A percentile compares a stretch with the other conserved stretches of the same genome.
Conservation (phyloP, 2,329 filamentous ascomycete species). For the Chaetomium sp. region DNA sequence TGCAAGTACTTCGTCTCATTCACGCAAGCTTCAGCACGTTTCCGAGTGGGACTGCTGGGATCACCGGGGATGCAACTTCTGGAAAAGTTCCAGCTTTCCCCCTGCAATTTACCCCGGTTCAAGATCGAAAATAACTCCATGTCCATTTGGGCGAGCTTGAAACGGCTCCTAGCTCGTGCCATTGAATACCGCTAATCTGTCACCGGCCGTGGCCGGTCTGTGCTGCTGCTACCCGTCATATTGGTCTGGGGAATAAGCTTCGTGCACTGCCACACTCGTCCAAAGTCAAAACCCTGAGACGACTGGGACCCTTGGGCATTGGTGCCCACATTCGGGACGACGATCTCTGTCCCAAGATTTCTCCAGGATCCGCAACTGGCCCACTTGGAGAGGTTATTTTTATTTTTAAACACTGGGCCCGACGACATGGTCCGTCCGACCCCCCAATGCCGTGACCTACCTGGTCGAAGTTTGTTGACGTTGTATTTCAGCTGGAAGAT, state of each 20-base stretch:
- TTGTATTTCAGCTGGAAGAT: conserved; percentile 29
- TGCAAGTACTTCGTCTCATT: neutral
- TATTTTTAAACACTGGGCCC: conserved; percentile 25
- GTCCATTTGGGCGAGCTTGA: neutral
- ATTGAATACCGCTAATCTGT: neutral
- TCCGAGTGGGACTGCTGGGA: neutral
- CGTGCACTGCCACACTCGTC: conserved; percentile 19
- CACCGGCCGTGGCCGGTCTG: neutral
- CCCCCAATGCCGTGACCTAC: conserved; percentile 25
- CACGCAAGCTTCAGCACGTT: neutral
- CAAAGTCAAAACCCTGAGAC: neutral
- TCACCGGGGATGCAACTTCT: neutral
- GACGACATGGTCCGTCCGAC: conserved; percentile 23
- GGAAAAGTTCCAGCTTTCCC: neutral
- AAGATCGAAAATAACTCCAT: conserved; percentile 10
- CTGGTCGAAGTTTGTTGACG: conserved; percentile 9
- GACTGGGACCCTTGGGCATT: neutral
- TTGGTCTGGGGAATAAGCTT: conserved; percentile 19
- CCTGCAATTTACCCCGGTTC: neutral
- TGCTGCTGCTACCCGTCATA: neutral
- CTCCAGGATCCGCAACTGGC: conserved; percentile 8
- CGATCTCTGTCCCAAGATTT: conserved; percentile 18
- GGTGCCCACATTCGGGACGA: conserved; percentile 9
- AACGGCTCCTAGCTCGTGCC: neutral
- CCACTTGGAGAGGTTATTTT: conserved; percentile 22